Base-by-base conservation (phyloP, 225 moss, liverwort and hornwort genomes). In the Lunularia cruciata region DNA sequence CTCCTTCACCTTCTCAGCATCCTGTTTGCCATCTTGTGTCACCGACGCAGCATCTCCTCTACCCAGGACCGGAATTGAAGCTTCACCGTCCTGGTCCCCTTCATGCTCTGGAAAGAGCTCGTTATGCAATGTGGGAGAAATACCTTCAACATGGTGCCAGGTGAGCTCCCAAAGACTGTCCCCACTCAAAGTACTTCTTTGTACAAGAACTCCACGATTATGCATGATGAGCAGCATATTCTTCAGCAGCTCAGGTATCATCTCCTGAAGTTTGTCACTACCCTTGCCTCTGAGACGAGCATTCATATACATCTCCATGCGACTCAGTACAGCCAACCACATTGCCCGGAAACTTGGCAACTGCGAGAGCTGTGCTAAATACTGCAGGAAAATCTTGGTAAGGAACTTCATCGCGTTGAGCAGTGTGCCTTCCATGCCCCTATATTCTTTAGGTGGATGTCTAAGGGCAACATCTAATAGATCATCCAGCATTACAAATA, bases 101-200 rank as follows among this genome's bases (percentile, higher is more conserved):
- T 62, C 77, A 73, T 80, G 83, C 62, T 92, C 88, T 35, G 80
- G 83, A 68, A 91, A 84, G 38, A 81, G 74, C 69, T 88, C 88
- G 43, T 73, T 82, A 77, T 86, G 86, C 79, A 92, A 85, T 53
- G 81, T 77, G 63, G 92, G 87, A 15, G 84, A 77, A 39, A 90
- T 95, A 14, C 75, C 79, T 70, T 88, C 84, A 27, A 92, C 90
- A 73, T 87, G 92, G 72, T 83, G 92, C 92, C 92, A 95, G 35
- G 92, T 95, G 70, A 90, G 80, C 67, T 95, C 92, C 95, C 95
- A 95, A 48, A 95, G 78, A 73, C 92, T 92, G 58, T 90, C 95
- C 49, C 86, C 85, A 27, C 69, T 73, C 40, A 87, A 67, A 63
- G 92, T 80, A 75, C 78, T 87, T 51, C 82, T 51, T 69, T 84